Evolutionary conservation across 352 stramenopile genomes (phyloP).

Genomic region (Phytopythium oedochilum): DNA sequence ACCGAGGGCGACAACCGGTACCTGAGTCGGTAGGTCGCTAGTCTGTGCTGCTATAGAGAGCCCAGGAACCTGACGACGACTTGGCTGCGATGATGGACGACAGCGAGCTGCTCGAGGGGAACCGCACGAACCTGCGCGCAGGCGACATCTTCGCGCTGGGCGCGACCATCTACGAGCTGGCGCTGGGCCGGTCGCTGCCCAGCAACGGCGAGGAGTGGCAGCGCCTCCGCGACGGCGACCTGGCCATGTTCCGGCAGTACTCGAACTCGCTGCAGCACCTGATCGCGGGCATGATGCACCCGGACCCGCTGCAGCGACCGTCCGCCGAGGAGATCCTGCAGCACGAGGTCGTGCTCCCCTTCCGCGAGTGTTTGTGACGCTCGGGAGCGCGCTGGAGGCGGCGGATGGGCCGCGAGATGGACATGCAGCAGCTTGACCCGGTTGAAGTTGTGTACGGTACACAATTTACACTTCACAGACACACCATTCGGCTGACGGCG

Average conservation of each 20-base stretch:
- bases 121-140: conserved; percentile 63
- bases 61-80: too few species aligned
- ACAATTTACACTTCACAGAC: too few species aligned
- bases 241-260: conserved; percentile 81
- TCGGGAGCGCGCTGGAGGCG: background rate
- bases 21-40: conserved; percentile 35
- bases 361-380: conserved; percentile 14
- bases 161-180: conserved; percentile 82
- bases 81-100: background rate
- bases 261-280: conserved; percentile 85
- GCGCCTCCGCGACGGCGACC: conserved; percentile 79
- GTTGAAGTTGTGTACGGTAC: too few species aligned
- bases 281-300: conserved; percentile 86
- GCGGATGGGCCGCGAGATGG: too few species aligned
- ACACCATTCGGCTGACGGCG: too few species aligned
- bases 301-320: conserved; percentile 73
- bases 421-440: too few species aligned
- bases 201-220: conserved; percentile 81
- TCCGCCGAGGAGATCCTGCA: conserved; percentile 81
- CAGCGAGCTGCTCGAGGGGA: conserved; percentile 78
- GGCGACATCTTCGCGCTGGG: conserved; percentile 84
- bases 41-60: conserved; percentile 16
- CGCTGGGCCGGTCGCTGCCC: conserved; percentile 58
- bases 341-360: conserved; percentile 75
- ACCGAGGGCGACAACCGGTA: conserved; percentile 86